phyloP scores from a whole-genome alignment of 441 rosid genomes.

The Dalechampia spathulata region DNA sequence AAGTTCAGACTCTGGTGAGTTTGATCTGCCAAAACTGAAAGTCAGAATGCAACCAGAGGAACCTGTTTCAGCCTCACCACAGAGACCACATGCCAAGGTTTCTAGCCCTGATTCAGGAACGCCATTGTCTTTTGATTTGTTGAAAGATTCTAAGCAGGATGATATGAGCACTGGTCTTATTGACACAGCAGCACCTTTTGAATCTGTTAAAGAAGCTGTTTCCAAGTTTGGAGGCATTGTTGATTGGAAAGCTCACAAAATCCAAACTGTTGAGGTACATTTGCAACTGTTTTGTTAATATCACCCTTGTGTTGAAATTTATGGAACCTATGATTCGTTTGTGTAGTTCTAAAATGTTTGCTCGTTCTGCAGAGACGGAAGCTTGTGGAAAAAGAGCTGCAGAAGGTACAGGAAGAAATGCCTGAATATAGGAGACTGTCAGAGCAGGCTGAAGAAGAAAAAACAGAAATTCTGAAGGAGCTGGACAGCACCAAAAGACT shows the following conservation, averaged over 20 bases:
- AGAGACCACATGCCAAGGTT: conserved; percentile 16
- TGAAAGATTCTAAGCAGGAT: conserved; percentile 22
- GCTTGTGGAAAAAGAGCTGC: conserved; percentile 68
- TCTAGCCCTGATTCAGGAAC: conserved; percentile 14
- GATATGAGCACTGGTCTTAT: conserved; percentile 47
- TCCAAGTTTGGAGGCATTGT: conserved; percentile 94
- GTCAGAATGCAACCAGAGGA: conserved; percentile 9
- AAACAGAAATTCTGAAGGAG: conserved; percentile 53
- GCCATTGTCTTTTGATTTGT: conserved; percentile 24
- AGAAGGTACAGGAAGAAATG: conserved; percentile 60
- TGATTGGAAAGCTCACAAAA: conserved; percentile 91
- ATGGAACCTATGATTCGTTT: too few relatives aligned
- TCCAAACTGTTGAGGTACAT: conserved; percentile 74
- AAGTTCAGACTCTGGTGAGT: conserved; percentile 1
- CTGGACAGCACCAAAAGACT: conserved; percentile 72
- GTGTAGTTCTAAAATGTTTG: too few relatives aligned
- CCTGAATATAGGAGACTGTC: conserved; percentile 51
- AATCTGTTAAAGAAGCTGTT: conserved; percentile 93
- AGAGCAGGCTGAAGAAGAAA: conserved; percentile 57
- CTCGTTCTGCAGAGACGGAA: conserved; percentile 48
- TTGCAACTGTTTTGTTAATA: conserved; percentile 7
- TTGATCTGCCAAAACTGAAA: conserved; percentile 16
- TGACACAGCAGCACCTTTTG: conserved; percentile 88
- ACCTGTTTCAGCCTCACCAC: conserved; percentile 1
- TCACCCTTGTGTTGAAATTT: conserved; percentile 6